phyloP scores from a whole-genome alignment of 2,329 filamentous ascomycete species.

The Fusarium sororula region DNA sequence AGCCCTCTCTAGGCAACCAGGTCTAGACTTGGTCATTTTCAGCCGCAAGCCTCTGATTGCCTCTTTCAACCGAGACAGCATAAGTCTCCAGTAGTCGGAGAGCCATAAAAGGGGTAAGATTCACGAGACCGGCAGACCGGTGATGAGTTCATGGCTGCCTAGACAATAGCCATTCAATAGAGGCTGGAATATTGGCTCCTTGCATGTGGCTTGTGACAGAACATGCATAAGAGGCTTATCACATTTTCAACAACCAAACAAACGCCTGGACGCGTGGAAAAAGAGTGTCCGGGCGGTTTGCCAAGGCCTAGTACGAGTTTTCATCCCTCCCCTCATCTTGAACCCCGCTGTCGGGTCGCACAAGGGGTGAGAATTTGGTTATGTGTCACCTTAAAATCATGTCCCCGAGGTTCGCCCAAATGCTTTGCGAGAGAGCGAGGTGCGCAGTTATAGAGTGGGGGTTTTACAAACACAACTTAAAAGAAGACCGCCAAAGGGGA shows the following conservation, averaged over 20 bases:
- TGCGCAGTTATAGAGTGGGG: background rate
- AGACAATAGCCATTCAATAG: background rate
- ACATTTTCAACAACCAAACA: background rate
- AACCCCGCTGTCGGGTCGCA: background rate
- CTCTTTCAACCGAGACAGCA: background rate
- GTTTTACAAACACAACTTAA: background rate
- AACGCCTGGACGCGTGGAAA: rapidly evolving
- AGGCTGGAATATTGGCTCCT: background rate
- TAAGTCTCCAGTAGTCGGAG: too few relatives aligned
- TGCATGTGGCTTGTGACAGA: background rate
- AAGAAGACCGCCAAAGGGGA: background rate
- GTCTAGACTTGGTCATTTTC: background rate
- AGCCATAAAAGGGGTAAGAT: background rate
- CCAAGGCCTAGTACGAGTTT: background rate
- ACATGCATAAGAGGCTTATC: background rate
- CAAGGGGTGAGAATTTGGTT: background rate
- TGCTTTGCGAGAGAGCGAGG: background rate
- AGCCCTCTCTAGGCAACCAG: background rate
- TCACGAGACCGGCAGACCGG: background rate
- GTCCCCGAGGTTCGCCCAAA: background rate
- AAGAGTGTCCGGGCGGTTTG: background rate
- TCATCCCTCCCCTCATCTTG: background rate
- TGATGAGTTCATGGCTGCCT: background rate
- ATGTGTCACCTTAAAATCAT: background rate
- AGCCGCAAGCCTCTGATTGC: background rate